phyloP scores from a whole-genome alignment of 495 filamentous ascomycete genomes.

The Oidiodendron maius region DNA sequence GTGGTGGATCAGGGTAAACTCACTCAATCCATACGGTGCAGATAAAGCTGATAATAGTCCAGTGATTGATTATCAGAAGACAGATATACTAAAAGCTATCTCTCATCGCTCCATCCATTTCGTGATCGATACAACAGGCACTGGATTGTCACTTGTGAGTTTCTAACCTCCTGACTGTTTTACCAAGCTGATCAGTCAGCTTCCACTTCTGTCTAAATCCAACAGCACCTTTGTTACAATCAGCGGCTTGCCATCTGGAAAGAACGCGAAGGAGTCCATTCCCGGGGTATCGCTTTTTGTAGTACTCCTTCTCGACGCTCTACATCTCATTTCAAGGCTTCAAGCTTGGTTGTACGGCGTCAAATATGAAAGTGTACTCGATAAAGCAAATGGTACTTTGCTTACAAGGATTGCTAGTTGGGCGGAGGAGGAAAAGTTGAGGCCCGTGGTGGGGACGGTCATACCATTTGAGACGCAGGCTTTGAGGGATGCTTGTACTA shows the following conservation, averaged over 20 bases:
- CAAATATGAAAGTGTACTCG: slow-evolving; percentile 33
- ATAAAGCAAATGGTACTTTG: slow-evolving; percentile 32
- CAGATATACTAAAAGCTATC: slow-evolving; percentile 33
- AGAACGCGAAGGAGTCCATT: slow-evolving; percentile 16
- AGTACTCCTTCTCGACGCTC: slow-evolving; percentile 26
- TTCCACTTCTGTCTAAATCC: slow-evolving; percentile 33
- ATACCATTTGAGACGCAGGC: slow-evolving; percentile 35
- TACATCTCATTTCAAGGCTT: slow-evolving; percentile 28
- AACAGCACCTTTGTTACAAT: slow-evolving; percentile 38
- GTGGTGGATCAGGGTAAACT: slow-evolving; percentile 18
- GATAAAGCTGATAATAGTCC: too few relatives aligned
- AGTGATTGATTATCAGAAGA: slow-evolving; percentile 46
- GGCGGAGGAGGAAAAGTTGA: slow-evolving; percentile 40
- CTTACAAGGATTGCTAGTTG: slow-evolving; percentile 35
- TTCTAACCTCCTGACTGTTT: too few relatives aligned
- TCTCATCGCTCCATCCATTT: slow-evolving; percentile 43
- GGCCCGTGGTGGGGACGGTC: slow-evolving; percentile 34
- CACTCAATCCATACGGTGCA: too few relatives aligned
- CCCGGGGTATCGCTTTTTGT: slow-evolving; percentile 28
- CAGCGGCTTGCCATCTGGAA: slow-evolving; percentile 30
- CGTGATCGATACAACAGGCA: slow-evolving; percentile 44
- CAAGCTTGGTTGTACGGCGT: slow-evolving; percentile 27
- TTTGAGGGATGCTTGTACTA: slow-evolving; percentile 37
- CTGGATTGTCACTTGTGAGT: slow-evolving; percentile 22
- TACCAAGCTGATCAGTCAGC: too few relatives aligned